Conservation (phyloP, 2,329 filamentous ascomycete genomes). For the Geosmithia flava region DNA sequence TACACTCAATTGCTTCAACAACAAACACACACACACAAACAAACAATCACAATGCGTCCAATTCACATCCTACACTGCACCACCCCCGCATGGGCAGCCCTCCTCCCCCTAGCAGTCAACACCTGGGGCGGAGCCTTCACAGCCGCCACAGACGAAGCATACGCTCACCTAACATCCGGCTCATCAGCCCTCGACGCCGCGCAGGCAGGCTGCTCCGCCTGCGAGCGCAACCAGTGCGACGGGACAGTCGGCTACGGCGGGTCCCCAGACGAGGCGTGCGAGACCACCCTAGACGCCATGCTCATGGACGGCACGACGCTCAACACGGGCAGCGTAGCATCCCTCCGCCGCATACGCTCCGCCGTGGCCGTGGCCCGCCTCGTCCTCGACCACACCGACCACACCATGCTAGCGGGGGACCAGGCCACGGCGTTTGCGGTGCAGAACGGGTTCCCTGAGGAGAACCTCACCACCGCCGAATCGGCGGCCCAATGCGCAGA, state of each 20-base stretch:
- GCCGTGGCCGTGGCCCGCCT: constrained; percentile 36
- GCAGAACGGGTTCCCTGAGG: constrained; percentile 33
- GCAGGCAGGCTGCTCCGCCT: constrained; percentile 35
- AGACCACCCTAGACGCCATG: constrained; percentile 47
- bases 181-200: constrained; percentile 33
- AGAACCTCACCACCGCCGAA: constrained; percentile 27
- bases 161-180: constrained; percentile 20
- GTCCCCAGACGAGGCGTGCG: constrained; percentile 41
- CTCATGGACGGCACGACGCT: constrained; percentile 43
- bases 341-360: constrained; percentile 31
- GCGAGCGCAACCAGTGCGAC: constrained; percentile 40
- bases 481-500: constrained; percentile 24
- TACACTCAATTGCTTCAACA: too few species aligned
- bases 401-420: constrained; percentile 39
- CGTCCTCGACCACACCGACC: constrained; percentile 37
- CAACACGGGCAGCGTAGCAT: constrained; percentile 40
- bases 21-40: too few species aligned
- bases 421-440: constrained; percentile 39
- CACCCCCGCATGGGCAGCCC: constrained; percentile 4
- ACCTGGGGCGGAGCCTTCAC: constrained; percentile 42
- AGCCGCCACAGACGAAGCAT: constrained; percentile 38
- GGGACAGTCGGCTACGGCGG: constrained; percentile 41
- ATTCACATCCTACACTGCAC: background rate
- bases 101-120: constrained; percentile 34
- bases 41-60: background rate